Evolutionary conservation across 2,329 filamentous ascomycete genomes (phyloP), one percentile per base, ranked within the genome.

Genomic region (Neonectria hederae): DNA sequence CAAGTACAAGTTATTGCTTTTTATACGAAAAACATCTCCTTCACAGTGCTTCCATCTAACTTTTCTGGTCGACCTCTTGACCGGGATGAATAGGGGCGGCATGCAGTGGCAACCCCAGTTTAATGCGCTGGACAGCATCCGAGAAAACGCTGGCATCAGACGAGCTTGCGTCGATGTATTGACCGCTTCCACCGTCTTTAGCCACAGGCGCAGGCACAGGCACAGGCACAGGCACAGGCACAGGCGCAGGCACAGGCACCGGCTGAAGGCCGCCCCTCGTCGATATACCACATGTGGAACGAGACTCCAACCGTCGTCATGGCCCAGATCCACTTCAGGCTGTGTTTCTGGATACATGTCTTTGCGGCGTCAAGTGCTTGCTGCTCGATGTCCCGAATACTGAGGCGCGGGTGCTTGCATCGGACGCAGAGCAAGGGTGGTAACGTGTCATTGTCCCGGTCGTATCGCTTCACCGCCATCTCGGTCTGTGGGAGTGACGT

Each of bases 101-200:
- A 9, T 24, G 49, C 5, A 42, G 51, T 14, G 51, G 52, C 35
- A 30, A 38, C 28, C 59, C 59, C 13, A 49, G 28, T 30, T 54
- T 58, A 26, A 63, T 63, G 32, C 22, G 35, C 26, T 42, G 19
- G 48, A 62, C 38, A 14, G 48, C 54, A 32, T 55, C 42, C 22
- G 48, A 43, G 32, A 62, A 62, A 46, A 64, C 58, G 28, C 35
- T 40, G 54, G 65, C 53, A 38, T 53, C 55, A 28, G 40, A 19
- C 26, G 57, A 66, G 35, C 42, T 38, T 28, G 53, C 57, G 49
- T 62, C 57, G 26, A 62, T 53, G 57, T 64, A 66, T 54, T 66
- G 57, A 13, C 28, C 24, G n/a, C 35, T 24, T 17, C 51, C 58
- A 11, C 43, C 32, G 13, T 46, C 38, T 5, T 52, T 45, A 4